Conservation (phyloP, 345 rosid genomes). For the Linum lewisii region DNA sequence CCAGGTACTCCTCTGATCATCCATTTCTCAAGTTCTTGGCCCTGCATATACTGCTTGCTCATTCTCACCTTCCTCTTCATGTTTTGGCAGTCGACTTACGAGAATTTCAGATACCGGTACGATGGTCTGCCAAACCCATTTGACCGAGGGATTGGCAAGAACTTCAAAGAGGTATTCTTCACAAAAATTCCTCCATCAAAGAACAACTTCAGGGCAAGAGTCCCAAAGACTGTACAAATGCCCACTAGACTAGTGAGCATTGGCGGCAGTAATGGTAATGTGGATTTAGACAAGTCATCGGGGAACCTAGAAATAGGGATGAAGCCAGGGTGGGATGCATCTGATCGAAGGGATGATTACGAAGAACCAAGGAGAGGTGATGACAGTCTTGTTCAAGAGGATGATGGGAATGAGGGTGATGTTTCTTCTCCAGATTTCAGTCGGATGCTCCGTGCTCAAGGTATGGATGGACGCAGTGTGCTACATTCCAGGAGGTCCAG, state of each 20-base stretch:
- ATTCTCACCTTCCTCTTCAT: not conserved
- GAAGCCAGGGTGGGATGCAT: slow-evolving; percentile 55
- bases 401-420: not conserved
- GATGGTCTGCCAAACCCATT: slow-evolving; percentile 59
- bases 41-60: not conserved
- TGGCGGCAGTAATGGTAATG: slow-evolving; percentile 23
- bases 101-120: slow-evolving; percentile 73
- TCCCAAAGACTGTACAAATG: slow-evolving; percentile 35
- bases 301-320: slow-evolving; percentile 59
- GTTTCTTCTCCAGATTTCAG: not conserved
- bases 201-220: slow-evolving; percentile 71
- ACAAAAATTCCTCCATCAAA: slow-evolving; percentile 53
- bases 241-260: slow-evolving; percentile 37
- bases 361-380: slow-evolving; percentile 2
- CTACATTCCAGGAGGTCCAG: not conserved
- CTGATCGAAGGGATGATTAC: slow-evolving; percentile 11
- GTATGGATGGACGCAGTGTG: not conserved
- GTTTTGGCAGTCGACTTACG: slow-evolving; percentile 79
- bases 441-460: not conserved
- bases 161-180: slow-evolving; percentile 67
- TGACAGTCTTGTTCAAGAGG: not conserved
- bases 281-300: slow-evolving; percentile 37
- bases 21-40: too few species aligned
- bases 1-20: too few species aligned
- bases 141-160: slow-evolving; percentile 54